These are phyloP conservation scores for Colletotrichum somersetense DNA, from an alignment of 2,329 filamentous ascomycete genomes.

Conservation along the genomic window DNA sequence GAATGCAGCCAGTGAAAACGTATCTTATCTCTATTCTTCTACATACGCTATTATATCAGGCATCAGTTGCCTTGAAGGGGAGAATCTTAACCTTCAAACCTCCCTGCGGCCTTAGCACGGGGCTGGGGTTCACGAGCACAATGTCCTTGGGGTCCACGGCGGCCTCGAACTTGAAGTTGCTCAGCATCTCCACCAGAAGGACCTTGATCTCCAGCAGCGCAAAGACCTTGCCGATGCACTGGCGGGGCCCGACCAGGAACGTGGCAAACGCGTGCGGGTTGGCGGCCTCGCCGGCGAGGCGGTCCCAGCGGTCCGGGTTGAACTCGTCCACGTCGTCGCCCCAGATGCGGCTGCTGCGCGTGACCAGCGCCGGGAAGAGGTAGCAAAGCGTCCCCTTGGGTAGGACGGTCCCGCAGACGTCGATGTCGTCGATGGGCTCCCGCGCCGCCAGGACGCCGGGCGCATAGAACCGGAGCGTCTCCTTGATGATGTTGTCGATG, in stretches of 20 bases:
- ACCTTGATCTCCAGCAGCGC: slow-evolving; percentile 55
- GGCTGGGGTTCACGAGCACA: slow-evolving; percentile 35
- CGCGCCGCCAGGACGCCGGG: slow-evolving; percentile 52
- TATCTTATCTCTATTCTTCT: neutral
- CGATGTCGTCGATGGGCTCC: slow-evolving; percentile 49
- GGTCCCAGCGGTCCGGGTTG: slow-evolving; percentile 54
- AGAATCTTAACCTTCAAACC: slow-evolving; percentile 4
- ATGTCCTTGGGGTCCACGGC: slow-evolving; percentile 44
- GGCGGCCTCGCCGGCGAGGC: slow-evolving; percentile 44
- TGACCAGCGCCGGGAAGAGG: slow-evolving; percentile 53
- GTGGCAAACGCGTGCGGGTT: slow-evolving; percentile 51
- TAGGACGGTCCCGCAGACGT: slow-evolving; percentile 50
- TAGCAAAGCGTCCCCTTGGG: slow-evolving; percentile 53
- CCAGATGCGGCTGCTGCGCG: slow-evolving; percentile 54
- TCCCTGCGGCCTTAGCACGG: slow-evolving; percentile 4
- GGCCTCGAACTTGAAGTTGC: slow-evolving; percentile 48
- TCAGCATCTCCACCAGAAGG: slow-evolving; percentile 50
- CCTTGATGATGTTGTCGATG: slow-evolving; percentile 58
- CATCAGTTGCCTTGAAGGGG: neutral
- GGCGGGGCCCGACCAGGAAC: slow-evolving; percentile 54
- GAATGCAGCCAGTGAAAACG: neutral
- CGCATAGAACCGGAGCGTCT: slow-evolving; percentile 57
- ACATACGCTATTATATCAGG: neutral
- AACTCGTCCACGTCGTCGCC: slow-evolving; percentile 53
- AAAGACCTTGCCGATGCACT: slow-evolving; percentile 55